A percentile compares a stretch with the other conserved stretches of the same genome.
These are phyloP conservation scores for Rhexocercosporidium sp. DNA, from an alignment of 2,329 filamentous ascomycete species.

Conservation along the genomic window DNA sequence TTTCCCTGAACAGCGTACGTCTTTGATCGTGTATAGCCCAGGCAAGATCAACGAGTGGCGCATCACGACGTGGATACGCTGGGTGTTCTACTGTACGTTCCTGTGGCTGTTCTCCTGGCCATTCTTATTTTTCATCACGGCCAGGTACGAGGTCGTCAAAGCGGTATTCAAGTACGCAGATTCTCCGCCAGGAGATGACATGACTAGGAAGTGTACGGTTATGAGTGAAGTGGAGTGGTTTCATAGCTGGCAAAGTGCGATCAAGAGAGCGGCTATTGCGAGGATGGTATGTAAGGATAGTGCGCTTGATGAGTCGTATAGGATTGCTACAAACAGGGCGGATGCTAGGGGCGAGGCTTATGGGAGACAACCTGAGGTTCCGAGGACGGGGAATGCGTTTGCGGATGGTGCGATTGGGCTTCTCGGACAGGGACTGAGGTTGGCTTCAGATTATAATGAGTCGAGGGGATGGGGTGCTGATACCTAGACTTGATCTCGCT, in stretches of 20 bases:
- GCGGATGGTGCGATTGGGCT: slow-evolving; percentile 50
- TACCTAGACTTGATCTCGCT: slow-evolving; percentile 15
- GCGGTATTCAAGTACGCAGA: slow-evolving; percentile 53
- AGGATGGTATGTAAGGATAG: slow-evolving; percentile 53
- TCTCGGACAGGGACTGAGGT: slow-evolving; percentile 50
- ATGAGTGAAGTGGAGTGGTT: slow-evolving; percentile 62
- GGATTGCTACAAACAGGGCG: slow-evolving; percentile 49
- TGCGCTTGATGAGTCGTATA: slow-evolving; percentile 61
- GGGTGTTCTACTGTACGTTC: slow-evolving; percentile 70
- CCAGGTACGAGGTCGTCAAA: slow-evolving; percentile 67
- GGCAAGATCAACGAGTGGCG: slow-evolving; percentile 69
- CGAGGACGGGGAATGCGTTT: slow-evolving; percentile 44
- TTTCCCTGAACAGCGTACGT: slow-evolving; percentile 62
- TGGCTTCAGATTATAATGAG: slow-evolving; percentile 32
- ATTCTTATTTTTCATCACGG: slow-evolving; percentile 69
- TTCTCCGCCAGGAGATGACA: slow-evolving; percentile 21
- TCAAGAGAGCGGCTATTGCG: slow-evolving; percentile 63
- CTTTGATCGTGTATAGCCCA: slow-evolving; percentile 67
- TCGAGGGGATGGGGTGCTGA: slow-evolving; percentile 37
- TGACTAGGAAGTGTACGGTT: slow-evolving; percentile 28
- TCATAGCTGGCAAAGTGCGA: slow-evolving; percentile 64
- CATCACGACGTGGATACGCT: slow-evolving; percentile 64
- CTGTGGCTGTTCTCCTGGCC: slow-evolving; percentile 76
- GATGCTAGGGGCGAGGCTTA: slow-evolving; percentile 30
- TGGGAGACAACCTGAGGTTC: slow-evolving; percentile 18